Evolutionary conservation across 305 asterid genomes (phyloP).

Genomic region (Fraxinus nigra): DNA sequence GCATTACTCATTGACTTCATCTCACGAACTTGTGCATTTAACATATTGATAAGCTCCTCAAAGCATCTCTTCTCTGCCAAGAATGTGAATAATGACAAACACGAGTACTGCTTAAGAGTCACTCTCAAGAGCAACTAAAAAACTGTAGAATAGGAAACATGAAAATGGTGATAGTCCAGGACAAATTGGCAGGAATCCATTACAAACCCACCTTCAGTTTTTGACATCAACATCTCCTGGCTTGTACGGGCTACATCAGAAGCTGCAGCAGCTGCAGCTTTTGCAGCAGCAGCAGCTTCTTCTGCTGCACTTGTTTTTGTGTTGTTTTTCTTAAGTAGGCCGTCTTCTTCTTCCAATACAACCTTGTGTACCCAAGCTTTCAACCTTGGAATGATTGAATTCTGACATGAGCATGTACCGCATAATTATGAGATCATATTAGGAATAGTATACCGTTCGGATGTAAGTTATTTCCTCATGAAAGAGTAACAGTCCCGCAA

Average conservation of each 20-base stretch:
- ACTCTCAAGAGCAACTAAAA: not conserved
- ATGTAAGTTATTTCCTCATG: conserved; percentile 11
- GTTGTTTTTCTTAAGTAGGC: conserved; percentile 25
- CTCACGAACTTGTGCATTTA: conserved; percentile 73
- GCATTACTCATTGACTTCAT: conserved; percentile 82
- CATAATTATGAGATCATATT: conserved; percentile 24
- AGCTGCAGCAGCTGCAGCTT: conserved; percentile 92
- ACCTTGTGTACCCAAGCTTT: conserved; percentile 93
- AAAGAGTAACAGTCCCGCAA: conserved; percentile 12
- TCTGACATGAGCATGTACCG: conserved; percentile 43
- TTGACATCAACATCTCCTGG: conserved; percentile 77
- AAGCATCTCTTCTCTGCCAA: conserved; percentile 81
- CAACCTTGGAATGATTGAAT: conserved; percentile 64
- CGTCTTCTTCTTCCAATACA: conserved; percentile 54
- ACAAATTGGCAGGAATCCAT: not conserved
- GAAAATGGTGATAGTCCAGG: conserved; percentile 5
- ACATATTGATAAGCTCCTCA: conserved; percentile 72
- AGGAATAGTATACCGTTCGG: conserved; percentile 16
- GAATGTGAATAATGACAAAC: conserved; percentile 17
- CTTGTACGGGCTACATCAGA: conserved; percentile 91
- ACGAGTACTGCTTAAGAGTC: not conserved
- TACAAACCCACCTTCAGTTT: conserved; percentile 61
- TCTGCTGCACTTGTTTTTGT: conserved; percentile 65
- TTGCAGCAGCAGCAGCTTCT: conserved; percentile 90
- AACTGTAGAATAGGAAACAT: not conserved